A percentile compares a stretch with the other conserved stretches of the same genome.
phyloP scores from a whole-genome alignment of 495 filamentous ascomycete species.

The Acidiella bohemica region DNA sequence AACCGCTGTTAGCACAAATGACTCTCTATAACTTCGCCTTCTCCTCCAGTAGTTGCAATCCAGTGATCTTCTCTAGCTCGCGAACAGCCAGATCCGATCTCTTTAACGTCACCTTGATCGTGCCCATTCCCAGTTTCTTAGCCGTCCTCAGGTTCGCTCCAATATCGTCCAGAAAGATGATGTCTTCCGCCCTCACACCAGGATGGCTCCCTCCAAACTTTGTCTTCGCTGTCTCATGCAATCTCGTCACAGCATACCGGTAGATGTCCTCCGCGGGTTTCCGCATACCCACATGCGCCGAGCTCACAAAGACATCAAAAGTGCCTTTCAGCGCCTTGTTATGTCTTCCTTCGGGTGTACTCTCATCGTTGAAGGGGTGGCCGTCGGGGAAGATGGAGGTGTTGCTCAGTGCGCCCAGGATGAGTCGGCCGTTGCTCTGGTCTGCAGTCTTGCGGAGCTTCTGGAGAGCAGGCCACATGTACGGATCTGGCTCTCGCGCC shows the following conservation, averaged over 20 bases:
- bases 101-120: conserved; percentile 72
- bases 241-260: conserved; percentile 49
- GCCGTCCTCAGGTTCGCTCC: conserved; percentile 81
- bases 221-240: conserved; percentile 45
- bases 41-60: conserved; percentile 43
- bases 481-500: conserved; percentile 59
- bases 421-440: conserved; percentile 33
- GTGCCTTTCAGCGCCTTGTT: conserved; percentile 8
- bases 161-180: conserved; percentile 92
- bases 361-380: conserved; percentile 14
- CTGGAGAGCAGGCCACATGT: conserved; percentile 74
- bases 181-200: conserved; percentile 46
- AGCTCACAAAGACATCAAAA: conserved; percentile 42
- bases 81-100: conserved; percentile 60
- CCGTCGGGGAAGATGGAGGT: conserved; percentile 63
- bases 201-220: conserved; percentile 34
- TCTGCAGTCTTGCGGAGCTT: conserved; percentile 45
- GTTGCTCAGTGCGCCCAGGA: conserved; percentile 76
- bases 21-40: conserved; percentile 13
- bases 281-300: conserved; percentile 71
- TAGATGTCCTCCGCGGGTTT: conserved; percentile 84
- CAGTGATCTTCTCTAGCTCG: conserved; percentile 49
- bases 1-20: conserved; percentile 2
- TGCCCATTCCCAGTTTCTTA: conserved; percentile 59
- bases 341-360: conserved; percentile 3